Base-by-base conservation (phyloP, 257 asterid genomes). In the Plantago ovata region DNA sequence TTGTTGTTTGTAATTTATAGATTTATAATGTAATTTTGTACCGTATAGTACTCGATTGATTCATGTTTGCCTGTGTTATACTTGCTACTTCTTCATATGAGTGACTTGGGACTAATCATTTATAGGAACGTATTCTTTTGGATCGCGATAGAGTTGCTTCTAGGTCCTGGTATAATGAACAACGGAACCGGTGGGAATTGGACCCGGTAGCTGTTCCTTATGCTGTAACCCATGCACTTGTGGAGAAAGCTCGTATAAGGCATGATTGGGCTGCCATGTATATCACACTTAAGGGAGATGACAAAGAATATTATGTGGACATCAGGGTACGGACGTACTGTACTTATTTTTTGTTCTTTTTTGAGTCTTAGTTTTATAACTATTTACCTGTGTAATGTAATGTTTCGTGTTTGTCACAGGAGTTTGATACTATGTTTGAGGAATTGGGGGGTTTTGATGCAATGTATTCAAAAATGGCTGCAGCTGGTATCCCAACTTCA, bases 381-480 rank as follows among this genome's bases (percentile, higher is more conserved):
- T 41, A 13, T 33, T 63, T 58, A 9, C 49, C n/a, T 21, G 23
- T 12, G 53, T 63, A 69, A 60, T 66, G 65, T 60, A 47, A 46
- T 62, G 67, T 22, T 40, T 40, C 39, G 54, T 52, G 60, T 71
- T 50, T 68, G 11, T 69, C 45, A 56, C 81, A 93, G 98, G 97
- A 93, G 76, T 84, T 70, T 71, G 98, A 93, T 47, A 64, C 81
- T 80, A 64, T 82, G 53, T 89, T 80, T 78, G 97, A 89, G 67
- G 95, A 93, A 58, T 84, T 84, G 71, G 98, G 97, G 69, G 95
- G 97, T 60, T 82, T 93, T 75, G 95, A 93, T 79, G 95, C 91
- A 53, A 75, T 89, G 65, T 93, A 93, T 76, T 67, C 84, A 78
- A 84, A 85, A 75, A 82, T 93, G 95, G 63, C 84, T 62, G 91